Percentiles rank a stretch among this genome's conserved stretches.
These are phyloP conservation scores for Yarrowia divulgata DNA, from an alignment of 805 yeast species.

Conservation along the genomic window DNA sequence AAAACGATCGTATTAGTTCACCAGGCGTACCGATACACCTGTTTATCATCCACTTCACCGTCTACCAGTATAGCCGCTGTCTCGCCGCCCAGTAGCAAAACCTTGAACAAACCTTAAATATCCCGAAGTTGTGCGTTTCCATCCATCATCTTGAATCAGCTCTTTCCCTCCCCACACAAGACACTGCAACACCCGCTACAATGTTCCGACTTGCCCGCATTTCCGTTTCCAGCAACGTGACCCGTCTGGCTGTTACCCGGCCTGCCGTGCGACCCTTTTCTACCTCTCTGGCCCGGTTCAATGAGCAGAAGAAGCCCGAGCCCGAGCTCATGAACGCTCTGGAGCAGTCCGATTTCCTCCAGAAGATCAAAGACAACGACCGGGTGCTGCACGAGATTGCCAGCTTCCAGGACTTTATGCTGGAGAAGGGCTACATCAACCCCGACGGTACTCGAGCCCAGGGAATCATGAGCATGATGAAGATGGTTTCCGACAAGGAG, in stretches of 20 bases:
- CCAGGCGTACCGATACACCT: no score
- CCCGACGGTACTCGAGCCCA: conserved; percentile 22
- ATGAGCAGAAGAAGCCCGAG: conserved; percentile 27
- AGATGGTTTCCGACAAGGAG: conserved; percentile 47
- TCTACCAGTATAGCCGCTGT: no score
- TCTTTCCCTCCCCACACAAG: conserved; percentile 2
- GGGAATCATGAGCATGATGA: conserved; percentile 44
- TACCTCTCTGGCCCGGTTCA: background rate
- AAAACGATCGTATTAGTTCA: no score
- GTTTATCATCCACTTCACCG: background rate
- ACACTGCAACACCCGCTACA: background rate
- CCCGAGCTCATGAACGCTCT: conserved; percentile 26
- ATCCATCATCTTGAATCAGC: background rate
- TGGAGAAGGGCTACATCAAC: conserved; percentile 36
- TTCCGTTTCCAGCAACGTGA: background rate
- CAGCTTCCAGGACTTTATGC: conserved; percentile 35
- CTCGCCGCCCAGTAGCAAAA: background rate
- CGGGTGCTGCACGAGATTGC: conserved; percentile 37
- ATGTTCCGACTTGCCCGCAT: conserved; percentile 36
- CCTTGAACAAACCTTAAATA: background rate
- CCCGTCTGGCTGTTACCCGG: conserved; percentile 6
- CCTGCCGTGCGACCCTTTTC: conserved; percentile 6
- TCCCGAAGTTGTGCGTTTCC: background rate
- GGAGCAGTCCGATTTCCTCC: conserved; percentile 15
- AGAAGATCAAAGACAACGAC: conserved; percentile 25